Evolutionary conservation across 1,284 basidiomycete species (phyloP).

Genomic region (Pholiota adiposa): DNA sequence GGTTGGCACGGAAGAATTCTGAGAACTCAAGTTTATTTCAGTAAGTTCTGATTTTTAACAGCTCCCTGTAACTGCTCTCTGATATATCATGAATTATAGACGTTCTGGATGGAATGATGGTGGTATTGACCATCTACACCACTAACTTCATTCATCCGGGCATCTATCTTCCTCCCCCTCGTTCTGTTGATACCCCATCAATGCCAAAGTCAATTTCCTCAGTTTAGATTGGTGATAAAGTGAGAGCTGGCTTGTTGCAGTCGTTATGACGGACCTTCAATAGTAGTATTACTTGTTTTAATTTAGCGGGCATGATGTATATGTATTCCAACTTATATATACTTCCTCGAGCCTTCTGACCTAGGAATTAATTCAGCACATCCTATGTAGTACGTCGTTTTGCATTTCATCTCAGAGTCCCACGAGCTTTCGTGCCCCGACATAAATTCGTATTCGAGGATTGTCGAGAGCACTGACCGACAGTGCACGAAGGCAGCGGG

Average conservation of each 20-base stretch:
- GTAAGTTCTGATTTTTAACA: slow-evolving; percentile 28
- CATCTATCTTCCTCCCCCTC: slow-evolving; percentile 18
- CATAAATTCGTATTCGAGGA: no score
- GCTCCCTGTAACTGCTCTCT: background rate
- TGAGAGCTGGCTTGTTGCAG: slow-evolving; percentile 6
- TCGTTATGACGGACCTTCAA: background rate
- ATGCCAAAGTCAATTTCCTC: background rate
- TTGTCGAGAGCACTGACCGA: no score
- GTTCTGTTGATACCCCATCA: background rate
- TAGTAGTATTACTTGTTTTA: slow-evolving; percentile 10
- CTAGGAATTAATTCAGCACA: no score
- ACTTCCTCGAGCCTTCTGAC: background rate
- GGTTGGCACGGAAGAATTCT: slow-evolving; percentile 48
- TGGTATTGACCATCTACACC: slow-evolving; percentile 57
- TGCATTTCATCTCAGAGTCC: no score
- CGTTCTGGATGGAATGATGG: slow-evolving; percentile 64
- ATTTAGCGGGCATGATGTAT: background rate
- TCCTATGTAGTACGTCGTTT: no score
- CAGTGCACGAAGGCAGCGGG: no score
- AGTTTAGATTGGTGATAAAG: background rate
- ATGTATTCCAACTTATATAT: slow-evolving; percentile 1
- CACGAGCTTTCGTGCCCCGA: no score
- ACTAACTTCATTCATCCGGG: slow-evolving; percentile 62
- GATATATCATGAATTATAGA: slow-evolving; percentile 32
- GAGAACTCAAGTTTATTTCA: slow-evolving; percentile 52